Evolutionary conservation across 2,329 filamentous ascomycete species (phyloP).

Genomic region (Monascus ruber): DNA sequence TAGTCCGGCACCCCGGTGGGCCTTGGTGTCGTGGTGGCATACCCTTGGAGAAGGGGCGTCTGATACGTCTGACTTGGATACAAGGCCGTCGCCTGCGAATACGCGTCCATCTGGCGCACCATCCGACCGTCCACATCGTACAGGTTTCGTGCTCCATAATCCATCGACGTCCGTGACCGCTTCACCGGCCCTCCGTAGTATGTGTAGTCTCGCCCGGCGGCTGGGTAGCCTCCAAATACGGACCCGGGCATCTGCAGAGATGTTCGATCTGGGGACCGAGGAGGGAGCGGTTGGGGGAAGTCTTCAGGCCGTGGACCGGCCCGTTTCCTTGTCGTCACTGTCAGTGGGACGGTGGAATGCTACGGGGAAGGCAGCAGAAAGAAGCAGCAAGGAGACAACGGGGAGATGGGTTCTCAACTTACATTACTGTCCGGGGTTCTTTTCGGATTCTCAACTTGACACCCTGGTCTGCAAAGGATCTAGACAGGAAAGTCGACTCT

Average conservation of each 20-base stretch:
- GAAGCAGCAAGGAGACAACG: too few relatives aligned
- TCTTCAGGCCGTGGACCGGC: constrained; percentile 27
- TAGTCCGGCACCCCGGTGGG: too few relatives aligned
- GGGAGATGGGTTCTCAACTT: constrained; percentile 7
- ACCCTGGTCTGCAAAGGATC: constrained; percentile 77
- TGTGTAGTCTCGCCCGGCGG: constrained; percentile 22
- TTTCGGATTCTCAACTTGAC: constrained; percentile 73
- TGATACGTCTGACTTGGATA: constrained; percentile 24
- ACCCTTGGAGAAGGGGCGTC: constrained; percentile 1
- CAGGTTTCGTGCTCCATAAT: constrained; percentile 22
- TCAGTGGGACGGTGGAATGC: too few relatives aligned
- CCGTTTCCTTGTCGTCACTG: constrained; percentile 23
- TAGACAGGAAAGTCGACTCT: constrained; percentile 70
- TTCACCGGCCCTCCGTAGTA: constrained; percentile 26
- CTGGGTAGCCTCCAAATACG: constrained; percentile 22
- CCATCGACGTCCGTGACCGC: constrained; percentile 29
- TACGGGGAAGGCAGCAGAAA: too few relatives aligned
- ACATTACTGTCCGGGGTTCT: constrained; percentile 54
- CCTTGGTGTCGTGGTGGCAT: too few relatives aligned
- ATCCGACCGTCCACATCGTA: constrained; percentile 28
- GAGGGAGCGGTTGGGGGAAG: constrained; percentile 22
- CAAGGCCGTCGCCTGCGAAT: constrained; percentile 22
- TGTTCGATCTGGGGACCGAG: constrained; percentile 28
- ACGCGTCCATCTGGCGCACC: constrained; percentile 25
- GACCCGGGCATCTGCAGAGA: constrained; percentile 23